phyloP scores from a whole-genome alignment of 257 asterid genomes.

The Paulownia fortunei region DNA sequence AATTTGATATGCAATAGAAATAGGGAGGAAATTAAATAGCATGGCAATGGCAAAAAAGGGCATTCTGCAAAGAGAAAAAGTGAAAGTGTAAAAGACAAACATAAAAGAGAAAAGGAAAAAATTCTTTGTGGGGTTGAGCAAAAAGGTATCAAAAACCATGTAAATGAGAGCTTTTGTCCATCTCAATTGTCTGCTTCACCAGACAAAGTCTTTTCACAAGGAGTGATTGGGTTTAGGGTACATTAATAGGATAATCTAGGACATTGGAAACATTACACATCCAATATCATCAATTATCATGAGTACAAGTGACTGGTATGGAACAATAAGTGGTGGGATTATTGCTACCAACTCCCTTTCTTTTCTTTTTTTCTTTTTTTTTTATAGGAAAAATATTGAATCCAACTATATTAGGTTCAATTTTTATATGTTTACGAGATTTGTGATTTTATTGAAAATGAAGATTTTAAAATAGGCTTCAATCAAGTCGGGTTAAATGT shows the following conservation, averaged over 20 bases:
- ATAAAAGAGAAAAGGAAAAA: background rate
- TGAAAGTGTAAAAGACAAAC: background rate
- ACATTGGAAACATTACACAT: background rate
- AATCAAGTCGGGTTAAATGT: background rate
- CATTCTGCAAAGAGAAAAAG: background rate
- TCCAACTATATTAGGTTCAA: no score
- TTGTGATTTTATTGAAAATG: no score
- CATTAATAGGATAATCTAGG: constrained; percentile 3
- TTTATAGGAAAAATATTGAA: background rate
- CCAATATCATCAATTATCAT: no score
- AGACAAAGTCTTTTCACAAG: background rate
- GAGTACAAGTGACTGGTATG: no score
- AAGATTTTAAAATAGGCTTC: no score
- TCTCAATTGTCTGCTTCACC: constrained; percentile 5
- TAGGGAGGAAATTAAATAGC: background rate
- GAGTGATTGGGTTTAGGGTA: background rate
- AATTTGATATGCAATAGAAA: background rate
- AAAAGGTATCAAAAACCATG: background rate
- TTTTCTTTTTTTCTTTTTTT: background rate
- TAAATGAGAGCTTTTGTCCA: constrained; percentile 13
- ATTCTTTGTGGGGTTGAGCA: background rate
- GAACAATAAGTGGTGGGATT: background rate
- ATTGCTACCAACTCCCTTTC: background rate
- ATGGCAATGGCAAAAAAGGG: background rate
- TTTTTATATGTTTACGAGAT: no score